Conservation (phyloP, 2,329 filamentous ascomycete genomes). For the Calonectria pseudoturangicola region DNA sequence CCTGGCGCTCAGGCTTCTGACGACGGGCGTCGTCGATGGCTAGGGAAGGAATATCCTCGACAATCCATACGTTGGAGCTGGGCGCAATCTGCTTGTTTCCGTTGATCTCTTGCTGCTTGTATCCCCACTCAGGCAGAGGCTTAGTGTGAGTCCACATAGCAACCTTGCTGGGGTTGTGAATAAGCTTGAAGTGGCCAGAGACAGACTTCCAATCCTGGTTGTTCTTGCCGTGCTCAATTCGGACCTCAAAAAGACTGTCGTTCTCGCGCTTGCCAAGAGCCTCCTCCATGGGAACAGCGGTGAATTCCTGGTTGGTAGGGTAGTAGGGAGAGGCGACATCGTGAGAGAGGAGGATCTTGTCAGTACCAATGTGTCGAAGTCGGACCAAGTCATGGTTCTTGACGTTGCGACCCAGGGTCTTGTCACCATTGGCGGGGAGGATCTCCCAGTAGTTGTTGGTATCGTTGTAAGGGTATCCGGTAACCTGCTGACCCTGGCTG, state of each 20-base stretch:
- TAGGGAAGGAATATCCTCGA: slow-evolving; percentile 92
- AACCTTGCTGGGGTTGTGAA: slow-evolving; percentile 95
- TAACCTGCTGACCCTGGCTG: slow-evolving; percentile 98
- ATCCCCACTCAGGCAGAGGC: slow-evolving; percentile 97
- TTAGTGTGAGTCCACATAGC: slow-evolving; percentile 99
- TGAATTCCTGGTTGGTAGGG: slow-evolving; percentile 99
- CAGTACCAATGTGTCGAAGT: slow-evolving; percentile 89
- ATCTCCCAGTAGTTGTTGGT: slow-evolving; percentile 99
- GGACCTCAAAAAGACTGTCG: slow-evolving; percentile 94
- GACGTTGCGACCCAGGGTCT: slow-evolving; percentile 78
- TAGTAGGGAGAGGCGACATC: slow-evolving; percentile 97
- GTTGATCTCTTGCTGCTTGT: slow-evolving; percentile 99
- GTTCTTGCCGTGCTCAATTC: slow-evolving; percentile 89
- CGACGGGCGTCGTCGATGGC: slow-evolving; percentile 82
- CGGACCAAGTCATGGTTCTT: slow-evolving; percentile 90
- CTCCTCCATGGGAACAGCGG: slow-evolving; percentile 83
- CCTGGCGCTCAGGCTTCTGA: slow-evolving; percentile 83
- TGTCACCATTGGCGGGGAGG: slow-evolving; percentile 79
- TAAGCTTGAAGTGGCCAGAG: slow-evolving; percentile 94
- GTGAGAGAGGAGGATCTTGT: slow-evolving; percentile 91
- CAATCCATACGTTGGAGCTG: slow-evolving; percentile 94
- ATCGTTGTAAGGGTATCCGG: slow-evolving; percentile 97
- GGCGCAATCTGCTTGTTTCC: slow-evolving; percentile 96
- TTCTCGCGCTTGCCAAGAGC: slow-evolving; percentile 85
- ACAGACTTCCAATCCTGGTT: slow-evolving; percentile 92